These are phyloP conservation scores for Scheffersomyces lignicola DNA, from an alignment of 1,139 yeast genomes.

Conservation along the genomic window DNA sequence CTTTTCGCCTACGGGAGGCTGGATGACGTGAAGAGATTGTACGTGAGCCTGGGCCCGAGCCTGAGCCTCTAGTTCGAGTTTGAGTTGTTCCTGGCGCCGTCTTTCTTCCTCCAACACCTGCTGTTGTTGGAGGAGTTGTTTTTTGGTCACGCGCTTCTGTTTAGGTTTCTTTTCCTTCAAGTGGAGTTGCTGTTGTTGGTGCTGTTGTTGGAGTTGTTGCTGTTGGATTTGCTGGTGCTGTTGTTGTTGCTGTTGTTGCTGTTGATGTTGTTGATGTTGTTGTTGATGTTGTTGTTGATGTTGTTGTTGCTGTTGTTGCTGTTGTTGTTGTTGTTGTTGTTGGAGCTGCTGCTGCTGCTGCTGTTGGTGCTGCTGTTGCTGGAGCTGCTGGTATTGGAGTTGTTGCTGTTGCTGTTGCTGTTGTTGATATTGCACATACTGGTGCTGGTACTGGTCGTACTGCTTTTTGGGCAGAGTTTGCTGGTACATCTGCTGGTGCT, in stretches of 20 bases:
- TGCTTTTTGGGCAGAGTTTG: conserved; percentile 12
- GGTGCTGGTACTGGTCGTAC: conserved; percentile 10
- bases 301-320: conserved; percentile 11
- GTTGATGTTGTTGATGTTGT: conserved; percentile 16
- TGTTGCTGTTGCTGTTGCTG: conserved; percentile 12
- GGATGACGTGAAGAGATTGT: conserved; percentile 7
- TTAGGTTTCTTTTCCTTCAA: conserved; percentile 7
- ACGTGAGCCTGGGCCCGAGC: conserved; percentile 7
- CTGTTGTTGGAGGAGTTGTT: conserved; percentile 12
- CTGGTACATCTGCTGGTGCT: conserved; percentile 8
- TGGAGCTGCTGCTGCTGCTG: conserved; percentile 14
- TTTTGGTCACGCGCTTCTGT: conserved; percentile 14
- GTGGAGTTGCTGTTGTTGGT: conserved; percentile 6
- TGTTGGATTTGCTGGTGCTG: conserved; percentile 6
- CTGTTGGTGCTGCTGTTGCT: conserved; percentile 10
- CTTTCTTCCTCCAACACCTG: conserved; percentile 8
- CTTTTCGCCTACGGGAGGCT: conserved; percentile 21
- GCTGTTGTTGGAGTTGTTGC: conserved; percentile 6
- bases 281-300: conserved; percentile 16
- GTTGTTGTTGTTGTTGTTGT: conserved; percentile 15
- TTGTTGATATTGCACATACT: conserved; percentile 12
- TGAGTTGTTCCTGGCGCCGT: conserved; percentile 7
- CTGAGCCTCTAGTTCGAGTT: conserved; percentile 7
- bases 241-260: conserved; percentile 11
- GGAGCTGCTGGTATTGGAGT: conserved; percentile 8